Percentiles rank a stretch among this genome's conserved stretches.
phyloP scores from a whole-genome alignment of 2,329 filamentous ascomycete species.

The Fusarium sp. region DNA sequence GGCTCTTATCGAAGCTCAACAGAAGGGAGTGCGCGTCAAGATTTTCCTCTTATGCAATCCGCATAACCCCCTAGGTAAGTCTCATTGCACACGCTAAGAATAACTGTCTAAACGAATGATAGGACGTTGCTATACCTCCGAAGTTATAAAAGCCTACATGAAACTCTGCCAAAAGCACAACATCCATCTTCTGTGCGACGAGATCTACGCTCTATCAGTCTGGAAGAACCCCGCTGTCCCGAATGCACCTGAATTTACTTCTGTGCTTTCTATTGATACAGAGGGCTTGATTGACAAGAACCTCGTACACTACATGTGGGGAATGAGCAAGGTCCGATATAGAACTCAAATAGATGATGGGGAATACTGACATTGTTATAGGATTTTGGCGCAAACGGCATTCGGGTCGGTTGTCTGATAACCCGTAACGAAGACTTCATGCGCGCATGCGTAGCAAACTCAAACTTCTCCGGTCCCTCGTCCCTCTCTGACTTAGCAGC shows the following conservation, averaged over 20 bases:
- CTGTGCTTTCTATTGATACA: fast-evolving
- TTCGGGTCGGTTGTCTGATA: background rate
- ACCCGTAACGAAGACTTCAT: background rate
- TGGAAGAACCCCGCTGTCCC: background rate
- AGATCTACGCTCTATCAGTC: background rate
- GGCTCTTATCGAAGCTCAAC: background rate
- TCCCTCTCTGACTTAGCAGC: background rate
- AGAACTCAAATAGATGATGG: fast-evolving
- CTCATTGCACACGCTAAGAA: fast-evolving
- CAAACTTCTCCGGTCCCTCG: background rate
- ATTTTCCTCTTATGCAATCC: background rate
- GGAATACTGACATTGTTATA: background rate
- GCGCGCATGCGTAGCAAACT: background rate
- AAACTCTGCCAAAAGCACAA: background rate
- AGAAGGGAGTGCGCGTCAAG: background rate
- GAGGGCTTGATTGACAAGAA: background rate
- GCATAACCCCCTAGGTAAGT: background rate
- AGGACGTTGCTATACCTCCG: background rate
- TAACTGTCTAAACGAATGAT: fast-evolving
- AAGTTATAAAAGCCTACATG: background rate
- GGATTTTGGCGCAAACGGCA: background rate
- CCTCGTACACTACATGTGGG: background rate
- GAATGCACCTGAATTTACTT: background rate
- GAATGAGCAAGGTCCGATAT: background rate
- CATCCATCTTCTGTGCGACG: background rate